These are phyloP conservation scores for Sporothrix luriei DNA, from an alignment of 2,329 filamentous ascomycete species.

Conservation along the genomic window DNA sequence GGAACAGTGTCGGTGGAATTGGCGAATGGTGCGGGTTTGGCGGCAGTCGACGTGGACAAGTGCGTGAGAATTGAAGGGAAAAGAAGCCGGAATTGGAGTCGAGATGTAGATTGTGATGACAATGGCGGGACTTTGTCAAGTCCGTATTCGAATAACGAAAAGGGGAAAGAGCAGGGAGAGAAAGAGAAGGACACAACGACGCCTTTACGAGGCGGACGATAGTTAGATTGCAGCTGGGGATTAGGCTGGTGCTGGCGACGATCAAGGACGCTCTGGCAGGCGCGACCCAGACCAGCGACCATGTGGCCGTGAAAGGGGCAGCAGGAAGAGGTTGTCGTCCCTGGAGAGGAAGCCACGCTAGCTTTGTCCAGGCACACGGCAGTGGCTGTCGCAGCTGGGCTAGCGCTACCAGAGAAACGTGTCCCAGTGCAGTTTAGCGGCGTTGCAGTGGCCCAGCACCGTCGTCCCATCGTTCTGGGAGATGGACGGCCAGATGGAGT, in stretches of 20 bases:
- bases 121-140: neutral
- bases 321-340: neutral
- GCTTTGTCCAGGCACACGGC: slow-evolving; percentile 5
- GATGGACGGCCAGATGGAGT: slow-evolving; percentile 5
- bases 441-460: slow-evolving; percentile 28
- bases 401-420: neutral
- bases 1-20: slow-evolving; percentile 19
- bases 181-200: slow-evolving; percentile 1
- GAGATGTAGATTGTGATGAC: neutral
- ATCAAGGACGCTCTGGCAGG: slow-evolving; percentile 25
- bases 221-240: neutral
- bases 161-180: neutral
- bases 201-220: neutral
- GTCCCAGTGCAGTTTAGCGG: slow-evolving; percentile 35
- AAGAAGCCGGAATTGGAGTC: neutral
- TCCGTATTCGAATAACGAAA: neutral
- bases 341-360: neutral
- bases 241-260: slow-evolving; percentile 10
- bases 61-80: neutral
- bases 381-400: slow-evolving; percentile 17
- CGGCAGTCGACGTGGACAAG: neutral
- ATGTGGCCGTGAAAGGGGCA: neutral
- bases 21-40: slow-evolving; percentile 2
- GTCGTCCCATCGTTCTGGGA: slow-evolving; percentile 33
- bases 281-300: slow-evolving; percentile 20